phyloP scores from a whole-genome alignment of 768 basidiomycete genomes.

The Suillus weaverae region DNA sequence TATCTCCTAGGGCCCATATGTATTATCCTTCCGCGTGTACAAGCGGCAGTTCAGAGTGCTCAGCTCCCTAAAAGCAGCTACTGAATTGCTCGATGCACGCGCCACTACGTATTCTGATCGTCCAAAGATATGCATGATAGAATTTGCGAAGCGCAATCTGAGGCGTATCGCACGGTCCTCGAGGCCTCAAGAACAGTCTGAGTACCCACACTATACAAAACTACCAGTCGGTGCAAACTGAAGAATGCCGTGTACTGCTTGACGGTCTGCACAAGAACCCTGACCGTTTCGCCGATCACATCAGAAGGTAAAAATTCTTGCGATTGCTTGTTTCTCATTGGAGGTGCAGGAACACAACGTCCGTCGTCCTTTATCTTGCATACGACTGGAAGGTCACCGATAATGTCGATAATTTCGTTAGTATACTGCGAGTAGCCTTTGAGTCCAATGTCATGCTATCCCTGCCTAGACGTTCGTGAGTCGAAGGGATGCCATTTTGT shows the following conservation, averaged over 20 bases:
- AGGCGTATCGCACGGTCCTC: not conserved
- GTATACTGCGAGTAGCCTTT: not conserved
- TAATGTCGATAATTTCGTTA: not conserved
- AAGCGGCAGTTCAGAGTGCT: not conserved
- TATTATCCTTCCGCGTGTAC: not conserved
- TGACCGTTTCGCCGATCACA: not conserved
- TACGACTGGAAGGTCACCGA: not conserved
- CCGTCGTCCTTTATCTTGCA: not conserved
- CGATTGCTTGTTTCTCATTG: not conserved
- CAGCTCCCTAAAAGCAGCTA: not conserved
- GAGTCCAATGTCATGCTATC: not conserved
- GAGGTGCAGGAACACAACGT: not conserved
- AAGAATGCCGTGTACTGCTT: not conserved
- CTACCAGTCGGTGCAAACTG: not conserved
- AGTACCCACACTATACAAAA: not conserved
- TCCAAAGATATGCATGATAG: not conserved
- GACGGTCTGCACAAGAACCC: not conserved
- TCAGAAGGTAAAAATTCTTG: not conserved
- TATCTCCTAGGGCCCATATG: not conserved
- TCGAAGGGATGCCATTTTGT: not conserved
- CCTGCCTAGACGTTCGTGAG: not conserved
- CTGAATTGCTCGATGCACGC: not conserved
- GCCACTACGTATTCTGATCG: constrained; percentile 1
- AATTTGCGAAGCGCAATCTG: not conserved
- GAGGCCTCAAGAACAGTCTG: not conserved